Base-by-base conservation (phyloP, 1,139 yeast genomes). In the Pichia sp. region DNA sequence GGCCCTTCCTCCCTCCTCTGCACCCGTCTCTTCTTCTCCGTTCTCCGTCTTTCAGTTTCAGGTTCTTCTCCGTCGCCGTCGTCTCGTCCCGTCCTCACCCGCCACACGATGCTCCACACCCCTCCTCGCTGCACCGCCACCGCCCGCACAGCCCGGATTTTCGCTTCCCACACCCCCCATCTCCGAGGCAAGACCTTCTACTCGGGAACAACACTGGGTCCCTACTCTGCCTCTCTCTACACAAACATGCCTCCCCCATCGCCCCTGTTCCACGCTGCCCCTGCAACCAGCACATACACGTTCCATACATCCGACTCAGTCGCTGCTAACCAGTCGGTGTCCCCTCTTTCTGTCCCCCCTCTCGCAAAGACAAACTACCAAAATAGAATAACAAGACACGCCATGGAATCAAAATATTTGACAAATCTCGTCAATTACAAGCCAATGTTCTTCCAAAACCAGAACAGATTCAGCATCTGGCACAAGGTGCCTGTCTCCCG, bases 401-500 rank as follows among this genome's bases (percentile, higher is more conserved):
- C 54, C 24, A 64, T 62, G 67, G 68, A 65, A 42, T 62, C 68
- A 0, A 55, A 53, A 42, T 62, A 58, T 47, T 47, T 65, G 19
- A 46, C 55, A n/a, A 65, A 66, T 44, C 47, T 66, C 9, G 42
- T 54, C 8, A 61, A 62, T 31, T 66, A 57, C 43, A 49, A 53
- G 30, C 68, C 53, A 52, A 55, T 42, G 60, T 61, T 49, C 42
- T 62, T 56, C 42, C 40, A 46, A 14, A 48, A 51, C 21, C 56
- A 60, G n/a, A 31, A 53, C 2, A 47, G 42, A 4, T 50, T 55
- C 2, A 61, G 86, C 62, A 67, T 81, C 17, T 83, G 89, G 89
- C 75, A 77, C 59, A 65, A 66, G 31, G 57, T 83, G 12, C 88
- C 88, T 1, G 66, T 73, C 3, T 51, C 71, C n/a, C 67, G 96